Conservation (phyloP, 148 eudicot genomes). For the Vaccinium corymbosum region DNA sequence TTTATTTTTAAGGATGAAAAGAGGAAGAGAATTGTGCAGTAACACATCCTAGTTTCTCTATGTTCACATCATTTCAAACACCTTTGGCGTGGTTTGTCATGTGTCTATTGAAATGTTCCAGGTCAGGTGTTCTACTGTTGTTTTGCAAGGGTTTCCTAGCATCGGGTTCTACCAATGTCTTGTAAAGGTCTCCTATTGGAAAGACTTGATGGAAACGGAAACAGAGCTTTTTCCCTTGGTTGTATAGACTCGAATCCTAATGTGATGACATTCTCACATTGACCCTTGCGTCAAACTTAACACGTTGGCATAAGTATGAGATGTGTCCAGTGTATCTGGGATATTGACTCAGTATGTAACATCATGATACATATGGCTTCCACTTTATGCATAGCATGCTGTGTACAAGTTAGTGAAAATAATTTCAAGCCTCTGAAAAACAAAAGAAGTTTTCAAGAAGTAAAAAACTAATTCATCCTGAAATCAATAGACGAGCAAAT, state of each 20-base stretch:
- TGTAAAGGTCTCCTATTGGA: neutral
- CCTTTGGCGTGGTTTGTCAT: neutral
- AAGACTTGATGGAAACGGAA: neutral
- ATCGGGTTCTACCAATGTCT: neutral
- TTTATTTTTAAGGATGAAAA: neutral
- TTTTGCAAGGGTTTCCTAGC: neutral
- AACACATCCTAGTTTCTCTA: neutral
- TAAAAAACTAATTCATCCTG: neutral
- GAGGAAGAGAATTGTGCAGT: neutral
- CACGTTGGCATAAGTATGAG: neutral
- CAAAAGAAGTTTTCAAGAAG: neutral
- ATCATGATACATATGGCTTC: neutral
- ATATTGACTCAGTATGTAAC: neutral
- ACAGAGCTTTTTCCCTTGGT: neutral
- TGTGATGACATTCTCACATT: neutral
- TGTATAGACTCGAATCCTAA: neutral
- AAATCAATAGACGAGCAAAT: neutral
- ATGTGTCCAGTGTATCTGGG: neutral
- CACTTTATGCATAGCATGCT: neutral
- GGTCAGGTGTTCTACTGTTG: neutral
- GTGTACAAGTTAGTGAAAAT: neutral
- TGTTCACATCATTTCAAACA: neutral
- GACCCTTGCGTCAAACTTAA: neutral
- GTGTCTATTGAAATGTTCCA: neutral
- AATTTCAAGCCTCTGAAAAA: neutral